Evolutionary conservation across 768 basidiomycete species (phyloP).

Genomic region (Kwoniella pini): DNA sequence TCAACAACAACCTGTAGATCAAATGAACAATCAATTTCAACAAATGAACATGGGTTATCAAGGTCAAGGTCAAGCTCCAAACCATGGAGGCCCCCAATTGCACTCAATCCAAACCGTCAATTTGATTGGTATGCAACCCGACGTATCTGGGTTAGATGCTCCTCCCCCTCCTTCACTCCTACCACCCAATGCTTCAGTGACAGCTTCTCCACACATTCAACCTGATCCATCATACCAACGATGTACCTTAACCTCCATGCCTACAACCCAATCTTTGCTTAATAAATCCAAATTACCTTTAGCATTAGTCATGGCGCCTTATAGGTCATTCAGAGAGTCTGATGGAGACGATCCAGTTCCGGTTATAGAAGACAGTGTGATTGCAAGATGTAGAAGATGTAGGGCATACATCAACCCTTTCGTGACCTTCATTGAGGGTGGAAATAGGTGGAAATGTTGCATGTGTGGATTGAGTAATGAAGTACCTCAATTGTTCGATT

Average conservation of each 20-base stretch:
- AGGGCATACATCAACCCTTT: constrained; percentile 97
- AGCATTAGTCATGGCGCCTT: constrained; percentile 84
- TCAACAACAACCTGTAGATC: constrained; percentile 39
- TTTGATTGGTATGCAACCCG: constrained; percentile 86
- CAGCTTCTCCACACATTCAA: constrained; percentile 65
- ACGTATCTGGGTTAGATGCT: constrained; percentile 76
- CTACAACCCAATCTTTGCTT: constrained; percentile 81
- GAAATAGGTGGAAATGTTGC: constrained; percentile 98
- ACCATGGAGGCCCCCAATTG: constrained; percentile 24
- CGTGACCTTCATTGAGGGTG: constrained; percentile 96
- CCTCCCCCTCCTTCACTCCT: constrained; percentile 88
- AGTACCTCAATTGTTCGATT: constrained; percentile 96
- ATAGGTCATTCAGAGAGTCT: constrained; percentile 69
- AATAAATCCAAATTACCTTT: constrained; percentile 89
- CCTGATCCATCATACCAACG: constrained; percentile 91
- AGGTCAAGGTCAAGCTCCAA: constrained; percentile 16
- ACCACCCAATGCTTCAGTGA: constrained; percentile 66
- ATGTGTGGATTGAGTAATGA: constrained; percentile 99
- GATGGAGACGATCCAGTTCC: constrained; percentile 72
- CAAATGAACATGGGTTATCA: constrained; percentile 74
- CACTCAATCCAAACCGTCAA: constrained; percentile 83
- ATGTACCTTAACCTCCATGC: constrained; percentile 86
- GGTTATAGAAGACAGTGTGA: constrained; percentile 88
- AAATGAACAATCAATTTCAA: constrained; percentile 78
- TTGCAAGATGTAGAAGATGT: constrained; percentile 93